phyloP scores from a whole-genome alignment of 106 monocot genomes.

The Acorus gramineus region DNA sequence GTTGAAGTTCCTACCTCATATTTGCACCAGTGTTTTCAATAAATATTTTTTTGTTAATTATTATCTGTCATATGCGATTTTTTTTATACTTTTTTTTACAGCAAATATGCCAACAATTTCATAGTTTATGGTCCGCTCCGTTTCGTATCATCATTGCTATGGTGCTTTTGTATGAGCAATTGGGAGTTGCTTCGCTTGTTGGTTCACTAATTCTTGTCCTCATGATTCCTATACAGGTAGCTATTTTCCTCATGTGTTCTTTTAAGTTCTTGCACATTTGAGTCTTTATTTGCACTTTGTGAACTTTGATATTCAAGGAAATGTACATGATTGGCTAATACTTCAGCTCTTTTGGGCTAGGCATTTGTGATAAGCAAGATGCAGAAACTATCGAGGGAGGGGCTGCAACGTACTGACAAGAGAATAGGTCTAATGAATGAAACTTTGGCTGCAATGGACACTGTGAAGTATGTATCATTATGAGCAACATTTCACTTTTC shows the following conservation, averaged over 20 bases:
- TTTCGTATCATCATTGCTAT: conserved; percentile 70
- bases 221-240: conserved; percentile 95
- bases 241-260: neutral
- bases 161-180: conserved; percentile 62
- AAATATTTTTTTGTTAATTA: too few species aligned
- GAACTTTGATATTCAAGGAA: too few species aligned
- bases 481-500: neutral
- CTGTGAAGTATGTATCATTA: conserved; percentile 66
- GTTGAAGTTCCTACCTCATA: too few species aligned
- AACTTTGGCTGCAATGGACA: conserved; percentile 95
- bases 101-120: conserved; percentile 97
- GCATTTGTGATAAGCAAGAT: conserved; percentile 80
- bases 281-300: too few species aligned
- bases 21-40: too few species aligned
- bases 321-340: too few species aligned
- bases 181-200: conserved; percentile 78
- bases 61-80: too few species aligned
- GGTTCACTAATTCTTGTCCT: conserved; percentile 73
- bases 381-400: conserved; percentile 82
- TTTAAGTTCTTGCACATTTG: too few species aligned
- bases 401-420: conserved; percentile 85
- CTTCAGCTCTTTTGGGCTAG: conserved; percentile 10
- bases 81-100: conserved; percentile 22
- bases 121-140: conserved; percentile 98
- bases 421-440: conserved; percentile 98